A percentile compares a stretch with the other conserved stretches of the same genome.
Evolutionary conservation across 1,139 yeast species (phyloP).

Genomic region (Barnettozyma hawaiiensis): DNA sequence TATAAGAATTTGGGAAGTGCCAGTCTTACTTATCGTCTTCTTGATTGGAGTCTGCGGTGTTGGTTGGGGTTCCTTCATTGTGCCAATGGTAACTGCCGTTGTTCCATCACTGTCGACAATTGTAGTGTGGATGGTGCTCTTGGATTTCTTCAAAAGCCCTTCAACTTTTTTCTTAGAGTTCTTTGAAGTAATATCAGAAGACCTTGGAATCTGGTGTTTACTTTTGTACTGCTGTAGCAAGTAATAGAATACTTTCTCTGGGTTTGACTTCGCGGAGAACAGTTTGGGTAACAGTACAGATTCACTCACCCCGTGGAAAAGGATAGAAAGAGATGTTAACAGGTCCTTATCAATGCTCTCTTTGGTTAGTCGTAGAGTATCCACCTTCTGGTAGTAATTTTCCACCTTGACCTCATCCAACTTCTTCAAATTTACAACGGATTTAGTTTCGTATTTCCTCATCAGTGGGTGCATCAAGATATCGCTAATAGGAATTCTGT

Average conservation of each 20-base stretch:
- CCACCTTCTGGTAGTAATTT: constrained; percentile 26
- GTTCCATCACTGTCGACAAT: constrained; percentile 35
- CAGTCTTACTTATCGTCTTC: constrained; percentile 19
- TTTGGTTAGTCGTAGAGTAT: constrained; percentile 25
- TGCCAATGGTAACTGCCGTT: constrained; percentile 22
- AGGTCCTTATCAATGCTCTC: constrained; percentile 76
- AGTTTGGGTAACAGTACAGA: constrained; percentile 55
- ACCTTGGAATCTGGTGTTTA: constrained; percentile 44
- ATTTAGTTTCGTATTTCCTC: constrained; percentile 48
- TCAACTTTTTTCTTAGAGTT: constrained; percentile 22
- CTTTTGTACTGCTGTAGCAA: constrained; percentile 77
- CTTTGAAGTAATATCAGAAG: constrained; percentile 14
- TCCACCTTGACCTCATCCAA: constrained; percentile 21
- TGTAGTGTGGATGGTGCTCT: constrained; percentile 44
- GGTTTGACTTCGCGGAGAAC: constrained; percentile 52
- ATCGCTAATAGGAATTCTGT: constrained; percentile 68
- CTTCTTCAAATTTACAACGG: constrained; percentile 24
- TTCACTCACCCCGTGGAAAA: constrained; percentile 84
- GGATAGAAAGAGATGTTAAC: constrained; percentile 73
- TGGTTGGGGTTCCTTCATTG: constrained; percentile 18
- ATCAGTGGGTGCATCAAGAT: constrained; percentile 78
- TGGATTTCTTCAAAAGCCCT: constrained; percentile 37
- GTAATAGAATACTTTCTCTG: constrained; percentile 89
- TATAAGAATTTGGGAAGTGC: constrained; percentile 27
- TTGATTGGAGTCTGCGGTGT: constrained; percentile 18